phyloP scores from a whole-genome alignment of 305 asterid species.

The Stenogyne calaminthoides region DNA sequence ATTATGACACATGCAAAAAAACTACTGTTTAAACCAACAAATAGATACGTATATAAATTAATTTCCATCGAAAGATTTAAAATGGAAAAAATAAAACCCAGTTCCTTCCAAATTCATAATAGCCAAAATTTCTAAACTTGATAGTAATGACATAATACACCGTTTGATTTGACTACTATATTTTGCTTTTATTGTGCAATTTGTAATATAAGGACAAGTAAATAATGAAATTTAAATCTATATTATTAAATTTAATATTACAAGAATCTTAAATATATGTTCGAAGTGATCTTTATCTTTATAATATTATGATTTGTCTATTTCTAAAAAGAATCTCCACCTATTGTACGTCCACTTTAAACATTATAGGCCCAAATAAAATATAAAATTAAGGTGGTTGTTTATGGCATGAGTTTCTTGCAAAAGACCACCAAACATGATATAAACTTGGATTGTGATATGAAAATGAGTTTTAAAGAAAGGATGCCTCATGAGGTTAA shows the following conservation, averaged over 20 bases:
- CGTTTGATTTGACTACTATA: no score
- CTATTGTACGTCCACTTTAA: no score
- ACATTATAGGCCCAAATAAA: background rate
- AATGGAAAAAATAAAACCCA: background rate
- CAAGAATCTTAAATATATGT: background rate
- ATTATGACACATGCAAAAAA: background rate
- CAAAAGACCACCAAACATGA: slow-evolving; percentile 31
- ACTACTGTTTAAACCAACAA: background rate
- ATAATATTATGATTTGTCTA: no score
- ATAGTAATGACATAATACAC: no score
- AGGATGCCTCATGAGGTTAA: slow-evolving; percentile 22
- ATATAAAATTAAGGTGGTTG: background rate
- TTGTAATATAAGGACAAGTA: background rate
- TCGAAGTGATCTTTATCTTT: no score
- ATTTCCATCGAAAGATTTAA: background rate
- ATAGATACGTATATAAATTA: background rate
- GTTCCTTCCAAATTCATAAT: background rate
- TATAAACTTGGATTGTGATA: slow-evolving; percentile 28
- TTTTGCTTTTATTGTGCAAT: no score
- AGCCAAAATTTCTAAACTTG: background rate
- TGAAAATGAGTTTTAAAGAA: slow-evolving; percentile 25
- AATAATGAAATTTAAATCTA: background rate
- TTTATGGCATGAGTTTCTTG: slow-evolving; percentile 16
- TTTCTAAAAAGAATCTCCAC: no score
- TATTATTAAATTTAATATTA: background rate